A percentile compares a stretch with the other conserved stretches of the same genome.
These are phyloP conservation scores for Pulveroboletus frians DNA, from an alignment of 768 basidiomycete genomes.

Conservation along the genomic window DNA sequence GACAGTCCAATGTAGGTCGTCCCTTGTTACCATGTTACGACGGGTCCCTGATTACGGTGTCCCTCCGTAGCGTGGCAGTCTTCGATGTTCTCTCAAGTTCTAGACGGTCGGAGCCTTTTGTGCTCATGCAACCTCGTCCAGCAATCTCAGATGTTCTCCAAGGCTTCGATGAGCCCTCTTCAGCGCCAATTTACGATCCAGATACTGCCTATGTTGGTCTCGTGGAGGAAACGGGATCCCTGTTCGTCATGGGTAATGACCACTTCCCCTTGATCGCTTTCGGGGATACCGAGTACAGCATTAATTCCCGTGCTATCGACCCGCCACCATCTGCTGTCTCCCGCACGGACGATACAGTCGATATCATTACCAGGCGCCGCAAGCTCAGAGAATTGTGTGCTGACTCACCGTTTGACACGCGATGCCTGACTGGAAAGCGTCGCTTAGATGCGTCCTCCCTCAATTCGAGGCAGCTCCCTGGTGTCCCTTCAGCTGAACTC, in stretches of 20 bases:
- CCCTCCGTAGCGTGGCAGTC: constrained; percentile 60
- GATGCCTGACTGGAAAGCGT: constrained; percentile 61
- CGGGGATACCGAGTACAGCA: constrained; percentile 39
- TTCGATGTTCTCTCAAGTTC: constrained; percentile 64
- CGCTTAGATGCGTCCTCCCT: constrained; percentile 44
- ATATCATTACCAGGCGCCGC: constrained; percentile 41
- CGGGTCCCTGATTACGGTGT: neutral
- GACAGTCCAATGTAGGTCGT: constrained; percentile 59
- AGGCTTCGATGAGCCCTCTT: constrained; percentile 30
- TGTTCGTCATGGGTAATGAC: constrained; percentile 82
- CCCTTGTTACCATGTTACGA: neutral
- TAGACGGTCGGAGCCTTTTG: constrained; percentile 57
- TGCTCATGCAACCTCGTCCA: constrained; percentile 83
- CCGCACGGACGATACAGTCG: constrained; percentile 36
- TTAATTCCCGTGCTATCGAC: constrained; percentile 32
- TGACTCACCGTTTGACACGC: constrained; percentile 40
- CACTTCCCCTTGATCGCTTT: constrained; percentile 81
- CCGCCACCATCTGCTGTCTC: constrained; percentile 30
- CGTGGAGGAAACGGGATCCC: constrained; percentile 61
- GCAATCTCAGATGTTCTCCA: constrained; percentile 70
- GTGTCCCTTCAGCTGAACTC: constrained; percentile 39
- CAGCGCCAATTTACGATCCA: constrained; percentile 37
- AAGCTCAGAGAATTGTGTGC: constrained; percentile 40
- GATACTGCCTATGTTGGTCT: constrained; percentile 80
- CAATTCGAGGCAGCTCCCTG: constrained; percentile 57